Percentiles rank a stretch among this genome's conserved stretches.
Conservation (phyloP, 768 basidiomycete species). For the Rickenella mellea region DNA sequence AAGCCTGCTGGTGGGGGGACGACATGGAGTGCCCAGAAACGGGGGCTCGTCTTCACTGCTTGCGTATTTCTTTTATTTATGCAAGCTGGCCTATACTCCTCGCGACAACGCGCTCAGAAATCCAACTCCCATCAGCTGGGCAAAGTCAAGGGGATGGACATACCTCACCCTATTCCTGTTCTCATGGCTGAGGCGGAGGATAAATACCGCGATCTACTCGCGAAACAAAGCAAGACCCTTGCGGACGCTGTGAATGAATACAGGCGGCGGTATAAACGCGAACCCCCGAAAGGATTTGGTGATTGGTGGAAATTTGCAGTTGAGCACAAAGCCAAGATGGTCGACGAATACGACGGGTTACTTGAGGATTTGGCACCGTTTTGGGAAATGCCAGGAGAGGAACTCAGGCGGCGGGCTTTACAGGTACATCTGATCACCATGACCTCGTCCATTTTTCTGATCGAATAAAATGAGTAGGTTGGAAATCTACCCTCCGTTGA, state of each 20-base stretch:
- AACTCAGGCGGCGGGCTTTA: conserved; percentile 53
- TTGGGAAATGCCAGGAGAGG: conserved; percentile 62
- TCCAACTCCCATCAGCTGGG: too few relatives aligned
- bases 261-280: conserved; percentile 58
- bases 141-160: conserved; percentile 7
- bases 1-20: too few relatives aligned
- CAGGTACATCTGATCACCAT: too few relatives aligned
- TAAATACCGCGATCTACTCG: conserved; percentile 57
- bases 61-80: conserved; percentile 38
- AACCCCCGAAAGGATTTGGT: conserved; percentile 88
- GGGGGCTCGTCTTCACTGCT: conserved; percentile 33
- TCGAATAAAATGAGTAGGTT: too few relatives aligned
- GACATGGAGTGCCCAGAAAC: too few relatives aligned
- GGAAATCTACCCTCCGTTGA: conserved; percentile 78
- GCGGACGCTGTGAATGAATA: conserved; percentile 77
- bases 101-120: too few relatives aligned
- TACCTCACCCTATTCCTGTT: conserved; percentile 72
- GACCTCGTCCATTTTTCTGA: too few relatives aligned
- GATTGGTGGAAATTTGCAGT: conserved; percentile 79
- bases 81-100: conserved; percentile 37
- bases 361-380: conserved; percentile 77
- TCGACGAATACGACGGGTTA: conserved; percentile 87
- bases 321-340: conserved; percentile 62
- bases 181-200: conserved; percentile 79
- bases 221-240: conserved; percentile 72